Base-by-base conservation (phyloP, 1,284 basidiomycete species). In the Ustilago sp. region DNA sequence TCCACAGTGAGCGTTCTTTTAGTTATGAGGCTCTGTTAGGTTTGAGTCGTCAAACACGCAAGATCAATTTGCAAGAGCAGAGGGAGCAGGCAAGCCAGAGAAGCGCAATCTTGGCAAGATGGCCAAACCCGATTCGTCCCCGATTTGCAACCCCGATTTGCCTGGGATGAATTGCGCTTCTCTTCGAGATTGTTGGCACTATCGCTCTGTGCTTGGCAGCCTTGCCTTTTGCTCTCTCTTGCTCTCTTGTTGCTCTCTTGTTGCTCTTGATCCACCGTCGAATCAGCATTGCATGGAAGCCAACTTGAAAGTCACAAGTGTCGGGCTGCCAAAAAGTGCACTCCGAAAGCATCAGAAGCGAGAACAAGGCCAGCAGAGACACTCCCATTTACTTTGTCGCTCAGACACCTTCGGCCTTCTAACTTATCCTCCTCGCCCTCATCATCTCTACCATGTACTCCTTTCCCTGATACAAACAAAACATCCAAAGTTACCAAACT, bases 321-420 rank as follows among this genome's bases (percentile, higher is more conserved):
- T 28, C 23, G 23, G 48, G 48, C 8, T 50, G 48, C 48, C 48
- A 50, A 34, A 50, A 50, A 50, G 48, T 32, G 48, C 28, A 32
- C 2, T 50, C 45, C 23, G 28, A 50, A 11, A 32, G 8, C 6
- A 8, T 17, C 11, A 32, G 23, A 32, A 32, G 8, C 19, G 19
- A 48, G 47, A 48, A 28, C 47, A 19, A 23, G 12, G 36, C 36
- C 36, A 38, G 19, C 43, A 19, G 11, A 45, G n/a, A 45, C 23
- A 31, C 48, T 31, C 28, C 15, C 48, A 50, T n/a, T 13, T 12
- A 50, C 31, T 48, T 28, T 19, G n/a, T 19, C 23, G 28, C 48
- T 31, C 48, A 50, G 23, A 50, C 48, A 8, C 48, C 31, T n/a
- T 31, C 48, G 48, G 48, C 48, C 48, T 50, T 50, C 48, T 50